Evolutionary conservation across 2,329 filamentous ascomycete species (phyloP).

Genomic region (Tricladium varicosporioides): DNA sequence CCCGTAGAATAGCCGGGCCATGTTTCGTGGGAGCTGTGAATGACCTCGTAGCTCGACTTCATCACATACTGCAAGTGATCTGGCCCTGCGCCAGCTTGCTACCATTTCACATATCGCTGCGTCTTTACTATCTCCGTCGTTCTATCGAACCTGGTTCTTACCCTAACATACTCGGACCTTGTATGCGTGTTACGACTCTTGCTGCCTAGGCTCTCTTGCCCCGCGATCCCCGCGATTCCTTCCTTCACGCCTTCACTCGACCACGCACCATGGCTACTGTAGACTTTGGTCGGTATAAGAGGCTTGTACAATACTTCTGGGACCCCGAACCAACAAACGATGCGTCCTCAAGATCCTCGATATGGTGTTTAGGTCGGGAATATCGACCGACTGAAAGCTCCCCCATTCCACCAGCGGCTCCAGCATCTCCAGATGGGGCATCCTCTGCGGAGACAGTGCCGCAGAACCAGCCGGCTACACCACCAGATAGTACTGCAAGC

Average conservation of each 20-base stretch:
- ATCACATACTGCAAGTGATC: background rate
- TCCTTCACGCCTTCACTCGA: background rate
- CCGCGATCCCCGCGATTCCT: constrained; percentile 19
- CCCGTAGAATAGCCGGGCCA: too few relatives aligned
- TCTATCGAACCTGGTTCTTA: too few relatives aligned
- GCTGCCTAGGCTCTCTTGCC: constrained; percentile 1
- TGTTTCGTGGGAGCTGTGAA: background rate
- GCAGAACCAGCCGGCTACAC: constrained; percentile 23
- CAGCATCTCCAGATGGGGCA: constrained; percentile 18
- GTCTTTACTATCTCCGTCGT: too few relatives aligned
- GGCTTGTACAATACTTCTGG: constrained; percentile 88
- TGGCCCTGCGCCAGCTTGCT: too few relatives aligned
- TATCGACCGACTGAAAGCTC: constrained; percentile 42
- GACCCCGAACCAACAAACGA: constrained; percentile 87
- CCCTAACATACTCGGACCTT: too few relatives aligned
- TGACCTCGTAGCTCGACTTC: background rate
- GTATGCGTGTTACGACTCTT: background rate
- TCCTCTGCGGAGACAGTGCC: constrained; percentile 5
- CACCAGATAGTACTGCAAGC: constrained; percentile 32
- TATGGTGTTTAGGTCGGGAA: constrained; percentile 76
- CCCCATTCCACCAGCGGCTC: constrained; percentile 7
- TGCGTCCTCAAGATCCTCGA: constrained; percentile 60
- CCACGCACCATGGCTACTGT: constrained; percentile 53
- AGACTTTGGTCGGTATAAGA: constrained; percentile 75
- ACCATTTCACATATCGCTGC: too few relatives aligned